Evolutionary conservation across 225 moss, liverwort and hornwort genomes (phyloP), one percentile per base, ranked within the genome.

Genomic region (Polytrichum formosum): DNA sequence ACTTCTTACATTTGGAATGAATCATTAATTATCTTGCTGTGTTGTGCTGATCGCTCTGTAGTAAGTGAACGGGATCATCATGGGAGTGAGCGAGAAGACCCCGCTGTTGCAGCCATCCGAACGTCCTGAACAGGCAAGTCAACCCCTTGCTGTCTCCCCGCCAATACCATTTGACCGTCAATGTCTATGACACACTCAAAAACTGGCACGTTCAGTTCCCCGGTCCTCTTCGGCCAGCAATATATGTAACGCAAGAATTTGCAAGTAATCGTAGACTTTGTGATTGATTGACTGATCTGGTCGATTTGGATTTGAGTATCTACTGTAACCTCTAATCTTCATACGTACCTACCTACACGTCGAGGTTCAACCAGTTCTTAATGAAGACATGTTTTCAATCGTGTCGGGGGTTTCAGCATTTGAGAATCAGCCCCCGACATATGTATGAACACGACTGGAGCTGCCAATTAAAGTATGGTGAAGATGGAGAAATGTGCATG

Each of bases 61-160:
- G 37, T 61, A 16, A 31, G 54, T 8, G 26, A 65, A 55, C 13
- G 53, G 70, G 68, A 23, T 68, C 72, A 54, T n/a, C 30, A 79
- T 83, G 78, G 63, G 61, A 56, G 63, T n/a, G 60, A 73, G 63
- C 61, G 82, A 76, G 78, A 78, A 83, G 73, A 33, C 73, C 2
- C 78, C 82, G 76, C 78, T 83, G 31, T 73, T 83, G 22, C 66
- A 70, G 56, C 82, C 59, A 61, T 72, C 78, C 64, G 77, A 78
- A 72, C 82, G 75, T 69, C 66, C 37, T 26, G 1, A 28, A 3
- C 78, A 70, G 70, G 84, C 81, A 31, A 55, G 60, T 7, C 26
- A 54, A 61, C 35, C 35, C 4, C 27, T 35, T 61, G 64, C 7
- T 23, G 59, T 69, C 6, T 60, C 28, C 63, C 17, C 18, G 31